A percentile compares a stretch with the other conserved stretches of the same genome.
Conservation (phyloP, 306 rosid genomes). For the Malus sylvestris region DNA sequence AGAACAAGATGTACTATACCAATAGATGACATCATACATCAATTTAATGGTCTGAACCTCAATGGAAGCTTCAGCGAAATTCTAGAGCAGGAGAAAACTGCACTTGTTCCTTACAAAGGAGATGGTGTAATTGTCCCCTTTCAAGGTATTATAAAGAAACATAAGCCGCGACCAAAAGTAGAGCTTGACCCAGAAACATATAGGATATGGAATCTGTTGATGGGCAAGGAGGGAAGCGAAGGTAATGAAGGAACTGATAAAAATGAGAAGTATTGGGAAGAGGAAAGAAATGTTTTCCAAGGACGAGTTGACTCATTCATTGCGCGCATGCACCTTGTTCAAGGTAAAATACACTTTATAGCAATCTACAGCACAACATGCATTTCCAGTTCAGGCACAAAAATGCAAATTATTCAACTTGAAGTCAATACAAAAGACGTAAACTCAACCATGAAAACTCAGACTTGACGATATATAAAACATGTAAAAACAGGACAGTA, state of each 20-base stretch:
- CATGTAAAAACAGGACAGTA: neutral
- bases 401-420: neutral
- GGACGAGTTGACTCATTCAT: conserved; percentile 86
- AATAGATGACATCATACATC: conserved; percentile 39
- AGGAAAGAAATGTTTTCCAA: conserved; percentile 71
- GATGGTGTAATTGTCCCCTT: conserved; percentile 56
- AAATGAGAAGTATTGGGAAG: conserved; percentile 88
- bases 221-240: conserved; percentile 66
- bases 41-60: conserved; percentile 41
- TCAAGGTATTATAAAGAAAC: conserved; percentile 42
- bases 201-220: conserved; percentile 83
- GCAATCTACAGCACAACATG: neutral
- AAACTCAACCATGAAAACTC: neutral
- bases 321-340: conserved; percentile 97
- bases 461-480: neutral
- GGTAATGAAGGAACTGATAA: conserved; percentile 44
- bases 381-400: neutral
- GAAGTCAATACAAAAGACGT: neutral
- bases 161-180: conserved; percentile 68
- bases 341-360: conserved; percentile 42
- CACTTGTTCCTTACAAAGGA: conserved; percentile 64
- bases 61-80: conserved; percentile 28
- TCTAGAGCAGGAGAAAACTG: conserved; percentile 35
- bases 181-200: conserved; percentile 86
- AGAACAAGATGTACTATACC: neutral